phyloP scores from a whole-genome alignment of 139 green algal genomes.

The Picochlorum costavermella region DNA sequence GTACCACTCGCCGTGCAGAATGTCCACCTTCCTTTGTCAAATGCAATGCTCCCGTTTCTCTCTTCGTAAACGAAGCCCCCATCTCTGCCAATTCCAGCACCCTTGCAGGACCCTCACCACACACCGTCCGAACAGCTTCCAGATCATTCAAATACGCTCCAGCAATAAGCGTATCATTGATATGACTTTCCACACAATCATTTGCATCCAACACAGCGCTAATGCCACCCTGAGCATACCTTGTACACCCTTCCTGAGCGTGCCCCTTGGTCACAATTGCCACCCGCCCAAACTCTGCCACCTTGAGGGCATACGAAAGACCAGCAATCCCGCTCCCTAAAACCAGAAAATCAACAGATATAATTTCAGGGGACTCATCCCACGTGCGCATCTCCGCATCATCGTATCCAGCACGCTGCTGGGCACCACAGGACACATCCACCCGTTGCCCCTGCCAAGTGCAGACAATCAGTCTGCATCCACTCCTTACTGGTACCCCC shows the following conservation, averaged over 20 bases:
- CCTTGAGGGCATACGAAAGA: slow-evolving; percentile 88
- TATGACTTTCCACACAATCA: slow-evolving; percentile 81
- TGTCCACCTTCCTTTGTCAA: slow-evolving; percentile 93
- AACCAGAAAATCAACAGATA: slow-evolving; percentile 79
- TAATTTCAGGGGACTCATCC: not conserved
- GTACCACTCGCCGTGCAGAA: slow-evolving; percentile 84
- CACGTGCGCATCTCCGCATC: not conserved
- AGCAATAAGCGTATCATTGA: slow-evolving; percentile 83
- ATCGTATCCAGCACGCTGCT: too few relatives aligned
- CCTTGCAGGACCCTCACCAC: slow-evolving; percentile 73
- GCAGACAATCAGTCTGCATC: too few relatives aligned
- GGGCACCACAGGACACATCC: too few relatives aligned
- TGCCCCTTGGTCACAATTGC: slow-evolving; percentile 88
- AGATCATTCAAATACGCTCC: slow-evolving; percentile 72
- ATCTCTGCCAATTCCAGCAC: slow-evolving; percentile 85
- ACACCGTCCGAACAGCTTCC: slow-evolving; percentile 85
- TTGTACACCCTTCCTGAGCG: slow-evolving; percentile 71
- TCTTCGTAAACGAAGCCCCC: slow-evolving; percentile 80
- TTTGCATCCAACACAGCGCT: slow-evolving; percentile 83
- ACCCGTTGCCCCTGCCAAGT: too few relatives aligned
- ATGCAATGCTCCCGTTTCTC: slow-evolving; percentile 58
- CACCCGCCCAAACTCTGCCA: slow-evolving; percentile 83
- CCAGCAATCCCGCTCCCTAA: slow-evolving; percentile 92
- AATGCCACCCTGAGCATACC: slow-evolving; percentile 88
- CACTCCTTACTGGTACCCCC: too few relatives aligned